Evolutionary conservation across 495 filamentous ascomycete species (phyloP).

Genomic region (Tuber melanosporum): DNA sequence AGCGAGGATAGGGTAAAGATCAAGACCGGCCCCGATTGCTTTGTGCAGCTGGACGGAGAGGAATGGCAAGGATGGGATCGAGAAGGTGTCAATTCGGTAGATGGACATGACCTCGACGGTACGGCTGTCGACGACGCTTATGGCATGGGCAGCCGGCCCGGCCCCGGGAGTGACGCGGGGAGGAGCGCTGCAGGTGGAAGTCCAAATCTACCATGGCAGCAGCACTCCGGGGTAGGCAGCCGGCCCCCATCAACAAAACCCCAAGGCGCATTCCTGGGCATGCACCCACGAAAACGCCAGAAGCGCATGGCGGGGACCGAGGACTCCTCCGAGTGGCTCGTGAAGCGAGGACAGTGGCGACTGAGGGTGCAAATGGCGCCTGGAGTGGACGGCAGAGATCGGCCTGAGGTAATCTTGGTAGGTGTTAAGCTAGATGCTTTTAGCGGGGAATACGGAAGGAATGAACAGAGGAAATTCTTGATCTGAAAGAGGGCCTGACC

Average conservation of each 20-base stretch:
- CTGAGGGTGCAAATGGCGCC: slow-evolving; percentile 55
- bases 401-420: slow-evolving; percentile 59
- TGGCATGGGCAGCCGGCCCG: slow-evolving; percentile 2
- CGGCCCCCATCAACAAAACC: slow-evolving; percentile 12
- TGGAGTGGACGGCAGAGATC: slow-evolving; percentile 45
- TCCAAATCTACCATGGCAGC: slow-evolving; percentile 23
- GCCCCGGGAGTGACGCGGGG: slow-evolving; percentile 28
- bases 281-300: slow-evolving; percentile 48
- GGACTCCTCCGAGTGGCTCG: slow-evolving; percentile 57
- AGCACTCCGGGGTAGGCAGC: slow-evolving; percentile 1
- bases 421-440: slow-evolving; percentile 77
- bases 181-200: slow-evolving; percentile 31
- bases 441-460: slow-evolving; percentile 61
- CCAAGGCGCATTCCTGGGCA: slow-evolving; percentile 13
- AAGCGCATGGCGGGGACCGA: slow-evolving; percentile 45
- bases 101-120: slow-evolving; percentile 7
- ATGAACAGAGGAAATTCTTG: slow-evolving; percentile 63
- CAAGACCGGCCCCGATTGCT: slow-evolving; percentile 58
- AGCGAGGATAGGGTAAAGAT: slow-evolving; percentile 67
- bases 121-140: not conserved
- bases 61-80: slow-evolving; percentile 42
- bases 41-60: slow-evolving; percentile 65
- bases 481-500: slow-evolving; percentile 23
- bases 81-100: slow-evolving; percentile 34
- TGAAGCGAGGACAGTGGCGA: slow-evolving; percentile 76